Base-by-base conservation (phyloP, 192 early-diverging fungal genomes). In the Ramicandelaber brevisporus region DNA sequence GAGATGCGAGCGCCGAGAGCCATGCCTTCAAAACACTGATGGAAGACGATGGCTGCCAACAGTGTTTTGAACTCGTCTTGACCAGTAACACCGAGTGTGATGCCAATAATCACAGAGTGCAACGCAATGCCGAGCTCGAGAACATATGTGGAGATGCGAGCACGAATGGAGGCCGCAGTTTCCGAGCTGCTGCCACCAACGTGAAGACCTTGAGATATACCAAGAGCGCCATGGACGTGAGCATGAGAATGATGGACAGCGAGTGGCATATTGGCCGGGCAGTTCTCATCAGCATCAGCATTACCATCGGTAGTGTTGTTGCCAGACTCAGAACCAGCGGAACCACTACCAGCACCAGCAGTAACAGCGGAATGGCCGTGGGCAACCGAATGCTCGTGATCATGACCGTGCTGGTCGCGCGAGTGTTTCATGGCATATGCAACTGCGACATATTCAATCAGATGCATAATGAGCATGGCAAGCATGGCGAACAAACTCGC, bases 11-110 rank as follows among this genome's bases (percentile, higher is more conserved):
- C 58, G 9, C 77, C 77, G 27, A 82, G 43, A 2, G 73, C 75
- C 26, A 82, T 36, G 29, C 78, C 79, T 44, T 78, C 71, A 36
- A 78, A 74, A 40, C 70, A 65, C 55, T 82, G 78, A 41, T 60
- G 58, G 42, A 78, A 73, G n/a, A 59, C 41, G 14, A 82, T 40
- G 0, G 78, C 77, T 15, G 63, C 49, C 20, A 72, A 37, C 0
- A 83, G 46, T 1, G 53, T 54, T 4, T 41, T 50, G 38, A 71
- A 73, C 15, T 58, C 70, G 2, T 34, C 26, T 15, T 48, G 53
- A 17, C 44, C 46, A 1, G 68, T 65, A 0, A 57, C 61, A 0
- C 54, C 69, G 6, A 78, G 43, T 17, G 74, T 55, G 40, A 81
- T 52, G 14, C 77, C 77, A 14, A 81, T 63, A 9, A 81, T 63